Evolutionary conservation across 2,329 filamentous ascomycete genomes (phyloP), one percentile per base, ranked within the genome.

Genomic region (Nemania sp.): DNA sequence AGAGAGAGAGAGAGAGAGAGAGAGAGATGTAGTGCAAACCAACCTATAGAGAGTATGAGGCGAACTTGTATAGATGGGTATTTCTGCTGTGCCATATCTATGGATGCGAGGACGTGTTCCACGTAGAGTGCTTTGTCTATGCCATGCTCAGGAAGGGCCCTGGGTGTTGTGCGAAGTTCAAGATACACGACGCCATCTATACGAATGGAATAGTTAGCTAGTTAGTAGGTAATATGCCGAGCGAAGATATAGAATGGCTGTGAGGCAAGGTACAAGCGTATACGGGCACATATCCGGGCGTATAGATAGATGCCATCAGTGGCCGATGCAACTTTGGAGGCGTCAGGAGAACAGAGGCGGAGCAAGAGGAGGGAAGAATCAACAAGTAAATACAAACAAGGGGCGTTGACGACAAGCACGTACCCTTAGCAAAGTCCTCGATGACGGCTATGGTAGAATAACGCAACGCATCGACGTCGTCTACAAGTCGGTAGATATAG

Each of bases 101-200:
- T 89, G n/a, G 87, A 84, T n/a, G 82, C 78, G 8, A 94, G 83
- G n/a, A 96, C 84, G 5, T 87, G 86, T 38, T 82, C 73, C 35
- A 95, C 84, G 78, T 96, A 95, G 62, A 83, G 82, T 3, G 86
- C 85, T 70, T 89, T 88, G 26, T 88, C 87, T 45, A 93, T 80
- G 15, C 79, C 79, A 5, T 82, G 81, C 0, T 79, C 76, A 2
- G 85, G 82, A 38, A 90, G 87, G 1, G 86, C 84, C 61, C 93
- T 88, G 0, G 93, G 93, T 1, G 92, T 96, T 0, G 93, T 95
- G 51, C 93, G 89, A 26, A 96, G 86, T 77, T 97, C 93, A 13
- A 94, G 85, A 76, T 96, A 95, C n/a, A 87, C 84, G 18, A 95
- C 90, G 41, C 92, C 91, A 75, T 96, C 68, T 68, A 26, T 41